phyloP scores from a whole-genome alignment of 768 basidiomycete genomes.

The Mycena metata region DNA sequence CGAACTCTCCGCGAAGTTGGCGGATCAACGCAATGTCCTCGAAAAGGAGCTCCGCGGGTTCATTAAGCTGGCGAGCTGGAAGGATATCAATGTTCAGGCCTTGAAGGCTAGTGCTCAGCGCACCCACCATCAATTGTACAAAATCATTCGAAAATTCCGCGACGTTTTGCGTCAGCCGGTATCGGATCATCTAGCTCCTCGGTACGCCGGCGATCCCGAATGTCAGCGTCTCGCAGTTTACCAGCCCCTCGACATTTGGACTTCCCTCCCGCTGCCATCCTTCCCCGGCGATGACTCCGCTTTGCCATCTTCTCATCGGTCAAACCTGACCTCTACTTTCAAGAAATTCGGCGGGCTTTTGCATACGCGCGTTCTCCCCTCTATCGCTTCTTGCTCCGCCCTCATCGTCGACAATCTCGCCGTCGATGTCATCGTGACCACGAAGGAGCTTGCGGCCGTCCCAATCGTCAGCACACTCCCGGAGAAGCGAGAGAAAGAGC shows the following conservation, averaged over 20 bases:
- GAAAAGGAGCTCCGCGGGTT: constrained; percentile 88
- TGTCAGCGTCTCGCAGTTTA: constrained; percentile 36
- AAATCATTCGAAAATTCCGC: constrained; percentile 92
- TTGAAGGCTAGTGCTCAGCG: constrained; percentile 91
- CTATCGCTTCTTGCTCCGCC: constrained; percentile 57
- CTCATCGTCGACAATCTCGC: constrained; percentile 68
- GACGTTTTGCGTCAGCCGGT: constrained; percentile 86
- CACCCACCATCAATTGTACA: constrained; percentile 93
- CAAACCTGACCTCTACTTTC: constrained; percentile 65
- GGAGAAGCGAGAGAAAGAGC: constrained; percentile 71
- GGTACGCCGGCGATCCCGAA: constrained; percentile 55
- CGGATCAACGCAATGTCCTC: constrained; percentile 66
- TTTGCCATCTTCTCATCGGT: constrained; percentile 54
- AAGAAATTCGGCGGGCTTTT: constrained; percentile 63
- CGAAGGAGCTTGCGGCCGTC: constrained; percentile 67
- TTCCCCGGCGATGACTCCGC: constrained; percentile 36
- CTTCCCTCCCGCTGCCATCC: constrained; percentile 15
- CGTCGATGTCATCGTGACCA: constrained; percentile 72
- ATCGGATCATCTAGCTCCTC: constrained; percentile 53
- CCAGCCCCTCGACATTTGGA: constrained; percentile 19
- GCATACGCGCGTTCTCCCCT: constrained; percentile 54
- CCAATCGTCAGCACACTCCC: constrained; percentile 56
- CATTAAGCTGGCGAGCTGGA: constrained; percentile 98
- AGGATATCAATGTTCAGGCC: constrained; percentile 95
- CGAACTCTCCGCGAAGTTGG: constrained; percentile 62